Percentiles rank a stretch among this genome's conserved stretches.
These are phyloP conservation scores for Lichtheimia ornata DNA, from an alignment of 371 early-diverging fungal species.

Conservation along the genomic window DNA sequence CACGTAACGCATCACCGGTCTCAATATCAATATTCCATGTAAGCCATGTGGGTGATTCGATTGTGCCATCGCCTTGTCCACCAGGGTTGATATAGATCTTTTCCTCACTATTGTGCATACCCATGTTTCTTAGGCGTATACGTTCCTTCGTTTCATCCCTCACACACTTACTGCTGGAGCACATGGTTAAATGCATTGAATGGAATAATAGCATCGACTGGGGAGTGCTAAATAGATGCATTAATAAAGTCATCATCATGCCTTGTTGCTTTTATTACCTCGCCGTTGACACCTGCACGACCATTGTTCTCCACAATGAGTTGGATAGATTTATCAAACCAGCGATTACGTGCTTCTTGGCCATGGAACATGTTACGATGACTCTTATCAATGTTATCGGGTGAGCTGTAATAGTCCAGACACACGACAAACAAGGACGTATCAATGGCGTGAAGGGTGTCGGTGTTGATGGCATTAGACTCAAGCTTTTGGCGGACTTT, in stretches of 20 bases:
- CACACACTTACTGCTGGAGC: constrained; percentile 45
- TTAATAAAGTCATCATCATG: not conserved
- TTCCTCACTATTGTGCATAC: not conserved
- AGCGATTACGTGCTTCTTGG: constrained; percentile 80
- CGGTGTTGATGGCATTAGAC: constrained; percentile 50
- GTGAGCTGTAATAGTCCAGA: constrained; percentile 76
- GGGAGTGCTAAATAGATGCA: constrained; percentile 66
- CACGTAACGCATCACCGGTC: constrained; percentile 42
- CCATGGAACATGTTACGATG: constrained; percentile 83
- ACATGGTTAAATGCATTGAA: constrained; percentile 73
- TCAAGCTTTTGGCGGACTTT: constrained; percentile 41
- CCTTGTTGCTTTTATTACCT: constrained; percentile 47
- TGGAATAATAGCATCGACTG: constrained; percentile 91
- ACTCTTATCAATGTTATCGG: constrained; percentile 60
- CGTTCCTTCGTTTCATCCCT: not conserved
- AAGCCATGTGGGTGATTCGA: constrained; percentile 15
- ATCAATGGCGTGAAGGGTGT: constrained; percentile 71
- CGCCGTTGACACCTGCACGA: constrained; percentile 92
- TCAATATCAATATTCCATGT: constrained; percentile 15
- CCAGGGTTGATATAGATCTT: not conserved
- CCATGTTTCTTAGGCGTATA: not conserved
- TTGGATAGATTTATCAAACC: constrained; percentile 95
- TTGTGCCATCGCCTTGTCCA: constrained; percentile 5
- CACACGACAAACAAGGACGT: constrained; percentile 83
- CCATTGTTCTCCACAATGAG: constrained; percentile 85